These are phyloP conservation scores for Salvia hispanica DNA, from an alignment of 257 asterid genomes.

Conservation along the genomic window DNA sequence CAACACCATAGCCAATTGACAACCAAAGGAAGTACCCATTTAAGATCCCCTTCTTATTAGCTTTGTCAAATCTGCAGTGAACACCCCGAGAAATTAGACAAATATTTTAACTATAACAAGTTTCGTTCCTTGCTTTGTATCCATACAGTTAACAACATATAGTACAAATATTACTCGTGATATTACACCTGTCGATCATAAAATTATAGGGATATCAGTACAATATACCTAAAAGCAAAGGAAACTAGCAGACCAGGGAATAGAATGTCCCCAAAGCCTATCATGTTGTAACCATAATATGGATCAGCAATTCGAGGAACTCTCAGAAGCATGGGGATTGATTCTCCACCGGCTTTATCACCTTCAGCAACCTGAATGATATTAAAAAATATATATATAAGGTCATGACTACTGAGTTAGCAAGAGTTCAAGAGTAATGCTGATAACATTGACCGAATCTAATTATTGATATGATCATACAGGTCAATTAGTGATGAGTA, in stretches of 20 bases:
- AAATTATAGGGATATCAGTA: constrained; percentile 12
- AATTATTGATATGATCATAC: constrained; percentile 16
- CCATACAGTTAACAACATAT: background rate
- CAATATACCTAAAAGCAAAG: constrained; percentile 68
- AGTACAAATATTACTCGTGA: background rate
- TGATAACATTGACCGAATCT: background rate
- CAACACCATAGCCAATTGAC: constrained; percentile 80
- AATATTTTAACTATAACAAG: too few species aligned
- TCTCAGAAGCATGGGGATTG: constrained; percentile 97
- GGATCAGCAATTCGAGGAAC: constrained; percentile 91
- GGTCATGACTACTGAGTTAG: background rate
- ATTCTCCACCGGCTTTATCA: constrained; percentile 89
- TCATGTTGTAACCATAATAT: constrained; percentile 90
- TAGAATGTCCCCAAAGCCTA: constrained; percentile 96
- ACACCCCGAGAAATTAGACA: background rate
- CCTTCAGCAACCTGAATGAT: constrained; percentile 86
- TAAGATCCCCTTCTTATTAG: constrained; percentile 57
- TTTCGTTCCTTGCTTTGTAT: background rate
- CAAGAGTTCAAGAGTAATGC: constrained; percentile 16
- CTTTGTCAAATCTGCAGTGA: constrained; percentile 82
- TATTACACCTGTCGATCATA: constrained; percentile 19
- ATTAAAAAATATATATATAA: constrained; percentile 2
- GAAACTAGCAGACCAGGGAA: constrained; percentile 93
- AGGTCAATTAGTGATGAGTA: background rate
- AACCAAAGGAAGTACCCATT: constrained; percentile 90